Evolutionary conservation across 768 basidiomycete genomes (phyloP), one percentile per base, ranked within the genome.

Genomic region (Tylopilus plumbeoviolaceoides): DNA sequence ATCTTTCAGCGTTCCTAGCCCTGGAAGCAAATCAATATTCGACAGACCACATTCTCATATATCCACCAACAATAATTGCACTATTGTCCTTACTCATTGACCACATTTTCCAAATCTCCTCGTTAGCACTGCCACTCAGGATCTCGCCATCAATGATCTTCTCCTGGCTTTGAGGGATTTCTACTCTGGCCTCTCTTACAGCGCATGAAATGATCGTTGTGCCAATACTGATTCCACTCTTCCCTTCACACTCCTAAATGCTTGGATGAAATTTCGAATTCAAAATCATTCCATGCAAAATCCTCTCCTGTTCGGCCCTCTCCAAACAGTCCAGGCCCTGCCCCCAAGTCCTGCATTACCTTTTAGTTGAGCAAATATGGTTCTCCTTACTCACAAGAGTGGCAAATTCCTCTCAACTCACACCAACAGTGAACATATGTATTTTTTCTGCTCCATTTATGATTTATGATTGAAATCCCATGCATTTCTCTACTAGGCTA

Each of bases 201-300:
- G 17, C 1, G 7, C 12, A 5, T 7, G 30, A 21, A 48, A 41
- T 17, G 30, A 43, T n/a, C 28, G 23, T 3, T 45, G 25, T 11
- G 15, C 14, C 28, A 28, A 28, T 10, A 7, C 40, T 41, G 41
- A 12, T 14, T 17, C 21, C 21, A 25, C 14, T 44, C 42, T 44
- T 28, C 35, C 56, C 36, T 33, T 39, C 28, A 3, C 47, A 44
- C 21, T 6, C 27, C 5, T 27, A 8, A 23, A 39, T 27, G 18
- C 48, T 1, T 60, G 59, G 59, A 17, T n/a, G 1, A 60, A 55
- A 9, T 55, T 60, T 35, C 15, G 25, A 0, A 52, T 60, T 35
- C 57, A 60, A 33, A 38, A 17, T 5, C 20, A 11, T 21, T 52
- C 59, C 3, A 31, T 4, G 5, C 59, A 59, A 30, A 52, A 55